A percentile compares a stretch with the other conserved stretches of the same genome.
Evolutionary conservation across 2,329 filamentous ascomycete genomes (phyloP).

Genomic region (Aspergillus puulaauensis): DNA sequence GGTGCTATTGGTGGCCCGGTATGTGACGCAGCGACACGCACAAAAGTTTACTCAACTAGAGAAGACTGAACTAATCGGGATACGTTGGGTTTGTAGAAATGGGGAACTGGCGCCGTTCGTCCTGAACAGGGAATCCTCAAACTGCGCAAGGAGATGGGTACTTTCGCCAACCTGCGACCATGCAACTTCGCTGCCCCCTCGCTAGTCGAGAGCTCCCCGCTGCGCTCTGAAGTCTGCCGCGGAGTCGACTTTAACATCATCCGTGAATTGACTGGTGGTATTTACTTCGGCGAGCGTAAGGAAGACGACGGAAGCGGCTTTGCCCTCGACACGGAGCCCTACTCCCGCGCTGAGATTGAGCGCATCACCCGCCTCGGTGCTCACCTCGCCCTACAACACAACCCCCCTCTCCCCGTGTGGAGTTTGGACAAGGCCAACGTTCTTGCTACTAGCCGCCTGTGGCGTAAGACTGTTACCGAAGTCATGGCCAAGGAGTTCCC

Average conservation of each 20-base stretch:
- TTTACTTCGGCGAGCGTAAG: constrained; percentile 90
- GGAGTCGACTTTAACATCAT: constrained; percentile 92
- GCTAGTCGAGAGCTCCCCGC: constrained; percentile 79
- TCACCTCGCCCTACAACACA: constrained; percentile 72
- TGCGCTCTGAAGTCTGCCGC: constrained; percentile 80
- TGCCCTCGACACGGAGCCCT: constrained; percentile 83
- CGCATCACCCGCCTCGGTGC: constrained; percentile 80
- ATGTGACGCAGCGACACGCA: constrained; percentile 28
- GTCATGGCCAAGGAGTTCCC: constrained; percentile 88
- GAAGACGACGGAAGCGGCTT: constrained; percentile 72
- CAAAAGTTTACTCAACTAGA: not conserved
- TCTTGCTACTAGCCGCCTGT: constrained; percentile 82
- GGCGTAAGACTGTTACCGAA: constrained; percentile 83
- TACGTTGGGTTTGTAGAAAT: constrained; percentile 58
- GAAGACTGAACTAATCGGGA: not conserved
- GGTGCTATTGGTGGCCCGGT: constrained; percentile 92
- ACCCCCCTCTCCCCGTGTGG: constrained; percentile 77
- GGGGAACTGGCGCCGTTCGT: constrained; percentile 83
- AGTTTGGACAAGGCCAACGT: constrained; percentile 97
- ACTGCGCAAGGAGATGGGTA: constrained; percentile 89
- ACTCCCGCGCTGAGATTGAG: constrained; percentile 82
- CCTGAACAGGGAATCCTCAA: constrained; percentile 89
- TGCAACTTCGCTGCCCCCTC: constrained; percentile 92
- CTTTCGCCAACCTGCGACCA: constrained; percentile 92
- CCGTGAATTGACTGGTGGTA: constrained; percentile 85